phyloP scores from a whole-genome alignment of 352 stramenopile genomes.

The Peronospora farinosa region DNA sequence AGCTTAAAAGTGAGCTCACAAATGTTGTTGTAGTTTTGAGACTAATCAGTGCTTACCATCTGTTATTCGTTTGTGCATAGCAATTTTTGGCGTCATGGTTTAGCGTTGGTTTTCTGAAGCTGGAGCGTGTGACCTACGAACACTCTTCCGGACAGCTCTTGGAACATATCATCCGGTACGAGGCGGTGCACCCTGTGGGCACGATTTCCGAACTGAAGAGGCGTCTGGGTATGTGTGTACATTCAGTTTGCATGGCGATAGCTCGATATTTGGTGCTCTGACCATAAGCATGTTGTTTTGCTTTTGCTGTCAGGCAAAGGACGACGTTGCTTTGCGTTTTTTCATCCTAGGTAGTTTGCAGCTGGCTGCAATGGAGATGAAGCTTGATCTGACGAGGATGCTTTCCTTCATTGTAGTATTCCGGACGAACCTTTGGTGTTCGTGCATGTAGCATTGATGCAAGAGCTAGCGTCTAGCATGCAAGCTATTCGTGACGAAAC shows the following conservation, averaged over 20 bases:
- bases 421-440: conserved; percentile 91
- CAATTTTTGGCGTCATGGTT: conserved; percentile 90
- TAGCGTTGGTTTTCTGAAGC: conserved; percentile 85
- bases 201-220: conserved; percentile 91
- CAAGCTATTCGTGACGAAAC: conserved; percentile 81
- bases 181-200: conserved; percentile 91
- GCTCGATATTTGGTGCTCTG: background rate
- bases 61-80: conserved; percentile 28
- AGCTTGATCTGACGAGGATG: conserved; percentile 2
- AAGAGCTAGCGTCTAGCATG: conserved; percentile 88
- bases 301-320: conserved; percentile 34
- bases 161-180: conserved; percentile 93
- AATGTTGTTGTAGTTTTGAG: background rate
- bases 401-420: conserved; percentile 31
- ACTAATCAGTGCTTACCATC: background rate
- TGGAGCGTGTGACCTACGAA: conserved; percentile 92
- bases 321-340: conserved; percentile 91
- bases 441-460: conserved; percentile 91
- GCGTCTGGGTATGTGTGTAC: conserved; percentile 54
- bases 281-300: background rate
- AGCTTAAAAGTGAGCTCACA: conserved; percentile 57
- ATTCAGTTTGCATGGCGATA: background rate
- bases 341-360: conserved; percentile 79
- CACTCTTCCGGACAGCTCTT: conserved; percentile 87
- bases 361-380: background rate